These are phyloP conservation scores for Podospora pseudoanserina DNA, from an alignment of 495 filamentous ascomycete species.

Conservation along the genomic window DNA sequence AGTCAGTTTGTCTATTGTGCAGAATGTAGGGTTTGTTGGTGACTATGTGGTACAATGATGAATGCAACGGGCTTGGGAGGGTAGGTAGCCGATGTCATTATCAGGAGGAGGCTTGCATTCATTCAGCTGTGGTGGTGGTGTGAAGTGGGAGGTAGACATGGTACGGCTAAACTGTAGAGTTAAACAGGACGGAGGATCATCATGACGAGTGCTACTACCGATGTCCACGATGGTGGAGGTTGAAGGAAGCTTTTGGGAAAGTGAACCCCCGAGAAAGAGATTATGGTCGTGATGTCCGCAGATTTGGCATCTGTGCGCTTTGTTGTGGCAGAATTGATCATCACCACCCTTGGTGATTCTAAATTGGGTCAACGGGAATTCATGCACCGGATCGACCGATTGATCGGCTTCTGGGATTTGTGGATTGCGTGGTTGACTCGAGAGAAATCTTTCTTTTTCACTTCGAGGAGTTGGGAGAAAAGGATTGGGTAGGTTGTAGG, in stretches of 20 bases:
- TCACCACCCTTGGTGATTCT: not conserved
- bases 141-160: not conserved
- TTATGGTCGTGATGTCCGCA: no score
- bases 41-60: not conserved
- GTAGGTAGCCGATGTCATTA: not conserved
- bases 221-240: not conserved
- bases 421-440: not conserved
- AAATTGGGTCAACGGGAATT: not conserved
- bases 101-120: not conserved
- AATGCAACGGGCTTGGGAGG: not conserved
- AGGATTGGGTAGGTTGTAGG: not conserved
- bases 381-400: constrained; percentile 9
- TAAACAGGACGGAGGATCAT: no score
- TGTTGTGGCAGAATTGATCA: not conserved
- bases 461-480: not conserved
- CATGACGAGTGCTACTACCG: no score
- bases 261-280: not conserved
- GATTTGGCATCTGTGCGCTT: no score
- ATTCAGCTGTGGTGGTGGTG: not conserved
- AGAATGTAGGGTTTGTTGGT: not conserved
- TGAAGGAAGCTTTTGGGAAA: not conserved
- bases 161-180: not conserved
- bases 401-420: constrained; percentile 1
- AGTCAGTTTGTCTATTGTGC: not conserved
- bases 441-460: no score